Evolutionary conservation across 2,329 filamentous ascomycete species (phyloP).

Genomic region (Pyricularia sp.): DNA sequence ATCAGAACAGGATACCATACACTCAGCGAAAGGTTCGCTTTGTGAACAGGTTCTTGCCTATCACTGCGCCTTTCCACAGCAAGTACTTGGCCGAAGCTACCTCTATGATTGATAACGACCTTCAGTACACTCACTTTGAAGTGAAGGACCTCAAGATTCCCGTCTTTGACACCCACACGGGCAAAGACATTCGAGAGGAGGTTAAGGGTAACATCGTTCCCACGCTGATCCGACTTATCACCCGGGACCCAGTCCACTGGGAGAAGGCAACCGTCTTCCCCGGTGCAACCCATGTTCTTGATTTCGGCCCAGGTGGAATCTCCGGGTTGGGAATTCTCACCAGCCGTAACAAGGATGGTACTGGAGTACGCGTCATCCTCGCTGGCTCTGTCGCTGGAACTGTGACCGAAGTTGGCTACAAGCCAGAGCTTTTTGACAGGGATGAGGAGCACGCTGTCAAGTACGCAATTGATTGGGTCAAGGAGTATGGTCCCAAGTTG

Average conservation of each 20-base stretch:
- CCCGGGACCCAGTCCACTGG: conserved; percentile 90
- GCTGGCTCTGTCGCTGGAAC: conserved; percentile 90
- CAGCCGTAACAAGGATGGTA: conserved; percentile 98
- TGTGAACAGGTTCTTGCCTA: conserved; percentile 92
- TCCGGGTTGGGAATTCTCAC: conserved; percentile 93
- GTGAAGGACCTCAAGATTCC: conserved; percentile 68
- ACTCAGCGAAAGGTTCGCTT: conserved; percentile 96
- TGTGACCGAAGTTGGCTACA: conserved; percentile 88
- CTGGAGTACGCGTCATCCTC: conserved; percentile 90
- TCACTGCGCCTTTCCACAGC: conserved; percentile 97
- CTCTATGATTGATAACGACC: conserved; percentile 73
- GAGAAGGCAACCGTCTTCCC: conserved; percentile 90
- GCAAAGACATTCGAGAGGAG: conserved; percentile 67
- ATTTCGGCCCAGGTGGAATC: conserved; percentile 94
- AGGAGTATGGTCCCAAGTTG: conserved; percentile 87
- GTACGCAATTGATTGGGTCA: conserved; percentile 95
- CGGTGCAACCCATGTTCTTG: conserved; percentile 83
- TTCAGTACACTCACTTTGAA: conserved; percentile 72
- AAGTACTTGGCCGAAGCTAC: conserved; percentile 80
- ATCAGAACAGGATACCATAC: conserved; percentile 89
- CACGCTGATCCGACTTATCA: conserved; percentile 83
- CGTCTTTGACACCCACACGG: conserved; percentile 84
- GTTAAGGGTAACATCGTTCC: conserved; percentile 75
- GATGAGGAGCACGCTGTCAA: conserved; percentile 92
- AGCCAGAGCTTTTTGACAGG: conserved; percentile 93